Evolutionary conservation across 345 rosid species (phyloP).

Genomic region (Eucalyptus polyanthemos): DNA sequence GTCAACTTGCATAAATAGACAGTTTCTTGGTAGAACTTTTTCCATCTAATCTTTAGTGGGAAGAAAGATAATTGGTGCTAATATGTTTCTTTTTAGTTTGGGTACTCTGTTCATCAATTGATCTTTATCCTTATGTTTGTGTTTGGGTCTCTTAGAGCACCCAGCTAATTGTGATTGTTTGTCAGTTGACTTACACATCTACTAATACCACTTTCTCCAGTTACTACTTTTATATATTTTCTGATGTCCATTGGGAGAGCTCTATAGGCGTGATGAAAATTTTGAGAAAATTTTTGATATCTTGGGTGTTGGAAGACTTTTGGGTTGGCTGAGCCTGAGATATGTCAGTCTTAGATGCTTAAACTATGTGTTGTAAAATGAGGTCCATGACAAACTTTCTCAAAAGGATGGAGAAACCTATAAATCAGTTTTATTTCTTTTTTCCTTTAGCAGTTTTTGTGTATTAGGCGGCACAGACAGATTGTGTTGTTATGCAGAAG

Average conservation of each 20-base stretch:
- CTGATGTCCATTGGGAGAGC: neutral
- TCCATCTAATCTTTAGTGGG: neutral
- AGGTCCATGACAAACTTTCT: neutral
- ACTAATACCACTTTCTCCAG: neutral
- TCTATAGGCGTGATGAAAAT: neutral
- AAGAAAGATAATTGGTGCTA: neutral
- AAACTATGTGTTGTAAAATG: neutral
- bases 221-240: neutral
- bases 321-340: neutral
- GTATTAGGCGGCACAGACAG: neutral
- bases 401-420: neutral
- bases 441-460: neutral
- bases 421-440: neutral
- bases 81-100: neutral
- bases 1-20: neutral
- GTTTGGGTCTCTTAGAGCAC: neutral
- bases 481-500: constrained; percentile 31
- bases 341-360: neutral
- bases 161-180: neutral
- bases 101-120: neutral
- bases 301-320: neutral
- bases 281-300: neutral
- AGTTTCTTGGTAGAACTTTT: neutral
- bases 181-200: neutral
- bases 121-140: neutral